These are phyloP conservation scores for Akebia trifoliata DNA, from an alignment of 164 flowering plant species.

Conservation along the genomic window DNA sequence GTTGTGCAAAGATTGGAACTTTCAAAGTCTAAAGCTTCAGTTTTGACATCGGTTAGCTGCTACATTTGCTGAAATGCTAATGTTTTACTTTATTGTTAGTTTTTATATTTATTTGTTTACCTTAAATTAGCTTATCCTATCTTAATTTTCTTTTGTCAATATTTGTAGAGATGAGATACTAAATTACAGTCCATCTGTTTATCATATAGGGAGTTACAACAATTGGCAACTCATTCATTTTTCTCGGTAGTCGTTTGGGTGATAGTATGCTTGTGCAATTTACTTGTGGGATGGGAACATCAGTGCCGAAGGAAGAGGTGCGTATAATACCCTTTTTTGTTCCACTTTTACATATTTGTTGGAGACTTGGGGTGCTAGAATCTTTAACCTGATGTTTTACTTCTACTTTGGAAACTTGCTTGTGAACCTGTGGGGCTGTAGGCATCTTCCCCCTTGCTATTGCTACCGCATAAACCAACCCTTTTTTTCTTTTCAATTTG, in stretches of 20 bases:
- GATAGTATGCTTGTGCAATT: constrained; percentile 96
- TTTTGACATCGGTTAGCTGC: constrained; percentile 84
- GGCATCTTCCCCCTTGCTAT: too few relatives aligned
- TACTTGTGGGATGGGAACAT: constrained; percentile 48
- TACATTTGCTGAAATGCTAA: not conserved
- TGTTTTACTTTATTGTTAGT: too few relatives aligned
- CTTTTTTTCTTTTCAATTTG: too few relatives aligned
- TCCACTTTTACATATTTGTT: not conserved
- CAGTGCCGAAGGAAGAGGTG: constrained; percentile 81
- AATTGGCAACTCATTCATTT: constrained; percentile 78
- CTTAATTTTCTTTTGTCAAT: not conserved
- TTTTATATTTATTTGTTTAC: constrained; percentile 3
- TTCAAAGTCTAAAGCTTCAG: constrained; percentile 91
- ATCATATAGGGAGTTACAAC: constrained; percentile 67
- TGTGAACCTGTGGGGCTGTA: not conserved
- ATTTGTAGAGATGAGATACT: not conserved
- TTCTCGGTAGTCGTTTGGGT: constrained; percentile 93
- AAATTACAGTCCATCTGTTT: constrained; percentile 1
- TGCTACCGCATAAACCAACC: too few relatives aligned
- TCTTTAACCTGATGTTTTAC: not conserved
- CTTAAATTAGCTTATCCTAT: not conserved
- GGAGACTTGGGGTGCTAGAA: not conserved
- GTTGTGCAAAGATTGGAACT: constrained; percentile 91
- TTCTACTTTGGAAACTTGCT: not conserved
- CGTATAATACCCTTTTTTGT: constrained; percentile 2